A percentile compares a stretch with the other conserved stretches of the same genome.
Conservation (phyloP, 2,329 filamentous ascomycete species). For the Aspergillus eucalypticola region DNA sequence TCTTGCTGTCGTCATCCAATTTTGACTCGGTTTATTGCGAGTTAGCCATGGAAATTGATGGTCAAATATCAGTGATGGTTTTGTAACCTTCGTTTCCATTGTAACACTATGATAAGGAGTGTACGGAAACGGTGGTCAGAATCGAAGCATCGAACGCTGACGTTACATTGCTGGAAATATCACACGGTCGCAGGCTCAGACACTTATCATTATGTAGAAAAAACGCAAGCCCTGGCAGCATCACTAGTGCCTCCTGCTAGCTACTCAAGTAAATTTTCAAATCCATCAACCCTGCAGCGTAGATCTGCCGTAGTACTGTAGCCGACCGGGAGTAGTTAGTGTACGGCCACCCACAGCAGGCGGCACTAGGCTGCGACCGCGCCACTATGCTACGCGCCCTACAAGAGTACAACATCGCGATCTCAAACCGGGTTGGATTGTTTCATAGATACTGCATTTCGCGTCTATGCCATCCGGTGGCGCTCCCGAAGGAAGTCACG, state of each 20-base stretch:
- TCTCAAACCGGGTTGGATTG: constrained; percentile 23
- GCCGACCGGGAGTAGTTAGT: neutral
- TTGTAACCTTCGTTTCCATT: neutral
- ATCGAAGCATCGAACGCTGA: neutral
- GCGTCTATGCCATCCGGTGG: constrained; percentile 39
- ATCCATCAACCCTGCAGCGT: neutral
- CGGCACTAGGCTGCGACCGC: neutral
- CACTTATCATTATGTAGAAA: neutral
- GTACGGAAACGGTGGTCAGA: neutral
- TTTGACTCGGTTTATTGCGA: neutral
- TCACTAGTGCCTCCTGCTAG: neutral
- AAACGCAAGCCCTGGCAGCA: neutral
- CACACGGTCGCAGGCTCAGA: neutral
- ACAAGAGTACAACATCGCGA: neutral
- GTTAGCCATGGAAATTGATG: neutral
- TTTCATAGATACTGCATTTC: constrained; percentile 31
- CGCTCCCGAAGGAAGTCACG: constrained; percentile 32
- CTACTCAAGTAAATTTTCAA: too few species aligned
- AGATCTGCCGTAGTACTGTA: too few species aligned
- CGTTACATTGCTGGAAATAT: neutral
- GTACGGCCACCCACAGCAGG: neutral
- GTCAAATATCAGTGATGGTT: neutral
- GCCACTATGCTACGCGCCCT: neutral
- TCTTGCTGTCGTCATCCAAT: too few species aligned
- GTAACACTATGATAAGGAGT: neutral